Percentiles rank a stretch among this genome's conserved stretches.
Evolutionary conservation across 352 stramenopile species (phyloP).

Genomic region (Blastocystis sp.): DNA sequence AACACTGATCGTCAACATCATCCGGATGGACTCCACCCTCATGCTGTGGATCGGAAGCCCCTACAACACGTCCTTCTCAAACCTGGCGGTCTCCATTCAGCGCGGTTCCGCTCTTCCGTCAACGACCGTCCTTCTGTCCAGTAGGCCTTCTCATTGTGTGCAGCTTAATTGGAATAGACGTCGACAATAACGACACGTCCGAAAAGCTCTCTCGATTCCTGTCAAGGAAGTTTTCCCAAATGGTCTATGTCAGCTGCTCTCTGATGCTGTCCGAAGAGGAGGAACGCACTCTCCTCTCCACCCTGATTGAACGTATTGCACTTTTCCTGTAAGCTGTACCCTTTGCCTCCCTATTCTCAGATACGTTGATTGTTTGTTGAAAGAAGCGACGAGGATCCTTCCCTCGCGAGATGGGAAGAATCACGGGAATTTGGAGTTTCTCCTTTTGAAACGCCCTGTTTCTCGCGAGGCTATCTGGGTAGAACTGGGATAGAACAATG

Average conservation of each 20-base stretch:
- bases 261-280: conserved; percentile 10
- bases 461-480: not conserved
- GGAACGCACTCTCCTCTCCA: conserved; percentile 1
- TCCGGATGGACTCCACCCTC: conserved; percentile 38
- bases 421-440: not conserved
- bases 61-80: conserved; percentile 18
- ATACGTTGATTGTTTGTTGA: too few relatives aligned
- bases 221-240: conserved; percentile 7
- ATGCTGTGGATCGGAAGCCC: conserved; percentile 44
- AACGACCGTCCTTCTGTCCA: conserved; percentile 13
- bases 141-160: not conserved
- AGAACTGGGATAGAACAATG: conserved; percentile 74
- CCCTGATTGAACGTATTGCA: not conserved
- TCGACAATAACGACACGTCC: conserved; percentile 54
- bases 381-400: too few relatives aligned
- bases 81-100: conserved; percentile 30
- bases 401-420: not conserved
- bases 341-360: too few relatives aligned
- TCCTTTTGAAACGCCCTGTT: not conserved
- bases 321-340: not conserved
- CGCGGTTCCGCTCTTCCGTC: conserved; percentile 8
- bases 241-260: conserved; percentile 52
- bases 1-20: conserved; percentile 27
- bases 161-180: not conserved
- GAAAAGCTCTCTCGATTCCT: conserved; percentile 20